Base-by-base conservation (phyloP, 2,329 filamentous ascomycete species). In the Zalaria sp. region DNA sequence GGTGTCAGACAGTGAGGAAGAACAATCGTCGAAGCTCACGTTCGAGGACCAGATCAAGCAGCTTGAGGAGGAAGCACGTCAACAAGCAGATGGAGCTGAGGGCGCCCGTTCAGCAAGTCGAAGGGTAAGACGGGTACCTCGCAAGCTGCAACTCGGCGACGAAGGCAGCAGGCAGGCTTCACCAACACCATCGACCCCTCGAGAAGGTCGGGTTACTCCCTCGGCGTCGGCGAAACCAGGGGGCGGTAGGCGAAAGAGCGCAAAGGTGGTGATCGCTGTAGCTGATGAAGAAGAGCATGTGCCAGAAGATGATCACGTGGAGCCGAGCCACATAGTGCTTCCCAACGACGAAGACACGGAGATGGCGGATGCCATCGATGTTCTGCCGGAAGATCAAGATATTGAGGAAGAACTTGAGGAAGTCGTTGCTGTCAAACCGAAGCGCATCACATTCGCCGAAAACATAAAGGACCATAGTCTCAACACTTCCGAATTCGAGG, bases 41-140 rank as follows among this genome's bases (percentile, higher is more conserved):
- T 53, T 57, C 27, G 55, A 57, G 37, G 53, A 58, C 36, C 53
- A 58, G 46, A 57, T 58, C 26, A 49, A 47, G 18, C 52, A 56
- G 29, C 35, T 57, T 18, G 50, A 52, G 34, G 47, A 49, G 34
- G 47, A 49, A 27, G 53, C 55, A 27, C 48, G 47, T 11, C 43
- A 48, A 25, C 41, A 48, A 8, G 48, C 43, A 25, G 51, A 38
- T 5, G 18, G 29, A 4, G 6, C 10, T 3, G 10, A 25, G 4
- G 26, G 9, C 7, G n/a, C 10, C 34, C 32, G 34, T 7, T 10
- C 42, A 6, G 34, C 18, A n/a, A 8, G 32, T 5, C 39, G 35
- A 5, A 25, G 10, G 3, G 34, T 35, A 25, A 43, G 37, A 34
- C 29, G 42, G 32, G 37, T 27, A 9, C 42, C 42, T 4, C 37